These are phyloP conservation scores for Leptomonas seymouri DNA, from an alignment of 208 protist species.

Conservation along the genomic window DNA sequence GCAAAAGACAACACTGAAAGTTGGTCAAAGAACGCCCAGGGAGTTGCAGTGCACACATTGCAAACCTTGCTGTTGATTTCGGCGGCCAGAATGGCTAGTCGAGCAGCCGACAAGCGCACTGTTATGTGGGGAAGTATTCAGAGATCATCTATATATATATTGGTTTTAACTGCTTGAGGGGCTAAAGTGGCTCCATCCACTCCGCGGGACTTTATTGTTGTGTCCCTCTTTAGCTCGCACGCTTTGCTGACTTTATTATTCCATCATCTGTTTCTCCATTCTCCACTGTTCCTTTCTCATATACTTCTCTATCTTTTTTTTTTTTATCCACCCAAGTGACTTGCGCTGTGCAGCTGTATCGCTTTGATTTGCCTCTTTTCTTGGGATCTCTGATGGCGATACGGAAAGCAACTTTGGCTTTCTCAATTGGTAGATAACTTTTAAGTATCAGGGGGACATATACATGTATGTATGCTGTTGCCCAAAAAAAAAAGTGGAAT, in stretches of 20 bases:
- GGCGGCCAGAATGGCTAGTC: too few species aligned
- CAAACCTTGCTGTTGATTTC: too few species aligned
- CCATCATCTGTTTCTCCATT: background rate
- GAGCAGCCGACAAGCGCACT: too few species aligned
- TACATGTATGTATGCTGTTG: background rate
- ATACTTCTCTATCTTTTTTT: background rate
- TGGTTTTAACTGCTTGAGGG: too few species aligned
- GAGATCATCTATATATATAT: background rate
- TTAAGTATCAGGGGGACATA: too few species aligned
- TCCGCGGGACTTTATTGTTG: too few species aligned
- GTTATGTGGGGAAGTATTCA: too few species aligned
- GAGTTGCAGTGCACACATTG: too few species aligned
- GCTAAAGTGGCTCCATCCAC: too few species aligned
- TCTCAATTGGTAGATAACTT: background rate
- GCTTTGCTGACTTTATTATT: background rate
- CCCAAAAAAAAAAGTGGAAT: background rate
- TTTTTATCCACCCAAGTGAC: background rate
- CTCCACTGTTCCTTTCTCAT: background rate
- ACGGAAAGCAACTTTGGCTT: background rate
- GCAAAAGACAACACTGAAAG: background rate
- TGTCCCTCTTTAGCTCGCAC: too few species aligned
- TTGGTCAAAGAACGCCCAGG: background rate
- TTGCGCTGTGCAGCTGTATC: background rate
- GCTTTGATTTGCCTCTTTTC: background rate
- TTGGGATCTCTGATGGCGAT: background rate